Base-by-base conservation (phyloP, 140 eudicot genomes). In the Eryngium alpinum region DNA sequence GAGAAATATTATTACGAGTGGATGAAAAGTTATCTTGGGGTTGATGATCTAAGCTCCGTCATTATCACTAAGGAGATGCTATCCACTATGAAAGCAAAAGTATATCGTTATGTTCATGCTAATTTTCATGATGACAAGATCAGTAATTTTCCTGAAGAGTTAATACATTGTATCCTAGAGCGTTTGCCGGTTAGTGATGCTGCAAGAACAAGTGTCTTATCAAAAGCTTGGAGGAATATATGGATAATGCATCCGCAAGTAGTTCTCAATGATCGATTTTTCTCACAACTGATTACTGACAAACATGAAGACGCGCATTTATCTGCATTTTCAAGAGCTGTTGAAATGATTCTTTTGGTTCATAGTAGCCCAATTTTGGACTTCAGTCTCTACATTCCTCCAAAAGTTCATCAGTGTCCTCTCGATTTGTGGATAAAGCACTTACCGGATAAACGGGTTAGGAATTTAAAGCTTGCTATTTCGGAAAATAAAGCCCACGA, bases 341-440 rank as follows among this genome's bases (percentile, higher is more conserved):
- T 82, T 10, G 65, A 73, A 25, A 69, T 63, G 46, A 66, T 85
- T 72, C 84, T 85, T 33, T 50, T 71, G 6, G 49, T 52, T 34
- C 88, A 82, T 38, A 49, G 16, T 19, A 85, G 88, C 27, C 85
- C 88, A 1, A 51, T 85, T 50, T 38, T 22, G 12, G 75, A 82
- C 46, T 82, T 85, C 63, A 43, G 13, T 14, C 85, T 85, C 71
- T 32, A 22, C 70, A 43, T 82, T 77, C 83, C 83, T 19, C 24
- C 4, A 50, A 50, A 18, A 3, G 24, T 34, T 18, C 1, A 33
- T 17, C 15, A 11, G 7, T 10, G 52, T 18, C 22, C 28, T 14
- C 25, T 81, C 28, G 43, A 44, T 66, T 32, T 67, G 25, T 73
- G 82, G 59, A 13, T 82, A 73, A 80, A 57, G n/a, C 27, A 71